Conservation (phyloP, 495 filamentous ascomycete species). For the Parathielavia appendiculata region DNA sequence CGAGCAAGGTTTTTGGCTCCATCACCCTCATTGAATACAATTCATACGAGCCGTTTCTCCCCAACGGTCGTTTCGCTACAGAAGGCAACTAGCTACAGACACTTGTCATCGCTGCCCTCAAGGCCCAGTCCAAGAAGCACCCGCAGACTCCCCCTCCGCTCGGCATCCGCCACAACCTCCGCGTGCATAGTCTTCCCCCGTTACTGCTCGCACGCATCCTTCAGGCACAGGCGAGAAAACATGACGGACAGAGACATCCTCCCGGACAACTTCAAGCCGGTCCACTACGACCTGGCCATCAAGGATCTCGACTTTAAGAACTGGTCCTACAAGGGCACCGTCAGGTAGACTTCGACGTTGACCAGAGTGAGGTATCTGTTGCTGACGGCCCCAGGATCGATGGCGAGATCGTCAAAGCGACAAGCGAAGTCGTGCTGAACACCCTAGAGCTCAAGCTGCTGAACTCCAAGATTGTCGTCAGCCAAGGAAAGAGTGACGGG, state of each 20-base stretch:
- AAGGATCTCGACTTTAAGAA: conserved; percentile 67
- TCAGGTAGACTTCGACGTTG: conserved; percentile 46
- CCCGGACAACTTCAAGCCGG: conserved; percentile 65
- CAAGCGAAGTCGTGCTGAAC: conserved; percentile 72
- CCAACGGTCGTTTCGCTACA: neutral
- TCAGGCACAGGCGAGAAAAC: conserved; percentile 25
- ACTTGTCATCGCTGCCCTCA: neutral
- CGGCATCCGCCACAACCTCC: conserved; percentile 5
- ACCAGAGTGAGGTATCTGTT: neutral
- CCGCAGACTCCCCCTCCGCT: conserved; percentile 14
- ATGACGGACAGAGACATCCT: conserved; percentile 53
- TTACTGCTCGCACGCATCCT: conserved; percentile 21
- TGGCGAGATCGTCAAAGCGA: conserved; percentile 55
- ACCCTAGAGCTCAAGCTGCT: conserved; percentile 58
- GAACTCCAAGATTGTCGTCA: conserved; percentile 44
- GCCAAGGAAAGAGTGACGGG: conserved; percentile 45
- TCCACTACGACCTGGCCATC: conserved; percentile 79
- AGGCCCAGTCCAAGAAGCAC: neutral
- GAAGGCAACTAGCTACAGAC: neutral
- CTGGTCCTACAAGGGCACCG: conserved; percentile 79
- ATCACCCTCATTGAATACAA: neutral
- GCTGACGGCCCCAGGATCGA: conserved; percentile 36
- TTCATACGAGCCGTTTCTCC: neutral
- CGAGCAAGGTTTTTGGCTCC: conserved; percentile 13
- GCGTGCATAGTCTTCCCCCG: neutral